Evolutionary conservation across 2,329 filamentous ascomycete genomes (phyloP), one percentile per base, ranked within the genome.

Genomic region (Aureobasidium uvarum): DNA sequence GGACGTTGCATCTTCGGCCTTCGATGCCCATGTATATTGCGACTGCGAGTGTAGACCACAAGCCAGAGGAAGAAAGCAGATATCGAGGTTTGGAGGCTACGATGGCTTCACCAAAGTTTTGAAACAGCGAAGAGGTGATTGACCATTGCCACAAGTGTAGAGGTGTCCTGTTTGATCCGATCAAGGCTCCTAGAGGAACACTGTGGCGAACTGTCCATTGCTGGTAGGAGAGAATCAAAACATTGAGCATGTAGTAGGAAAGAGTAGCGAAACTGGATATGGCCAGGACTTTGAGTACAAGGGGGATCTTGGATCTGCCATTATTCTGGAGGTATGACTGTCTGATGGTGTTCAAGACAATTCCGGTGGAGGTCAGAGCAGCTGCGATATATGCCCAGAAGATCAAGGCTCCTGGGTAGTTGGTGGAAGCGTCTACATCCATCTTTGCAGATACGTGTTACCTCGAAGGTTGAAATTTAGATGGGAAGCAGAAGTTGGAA

Each of bases 341-440:
- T 11, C n/a, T 62, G n/a, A 69, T 45, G 23, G 67, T 64, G n/a
- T 52, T 56, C 6, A 72, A 54, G 7, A 66, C 20, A 38, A 64
- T 16, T 20, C 48, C 48, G 10, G 71, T 72, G 45, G 73, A 70
- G 3, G 66, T 52, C 1, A 76, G 66, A 7, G 74, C 74, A 3
- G 70, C 68, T 41, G 71, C 50, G 46, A 72, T 75, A 69, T 76
- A 76, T 13, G 70, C 52, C 73, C 74, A 76, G 70, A 76, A 75
- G 31, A 75, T 70, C 46, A 69, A 46, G 8, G 73, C 73, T 33
- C 73, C 73, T 23, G 69, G 60, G 45, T 71, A 68, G 58, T 74
- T 75, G 5, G 60, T 65, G 11, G 43, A 10, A 23, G 28, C 25
- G n/a, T 63, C 25, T 3, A 43, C 14, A 36, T 36, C 18, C 56